Conservation (phyloP, 208 protist genomes). For the Phytomonas francai region DNA sequence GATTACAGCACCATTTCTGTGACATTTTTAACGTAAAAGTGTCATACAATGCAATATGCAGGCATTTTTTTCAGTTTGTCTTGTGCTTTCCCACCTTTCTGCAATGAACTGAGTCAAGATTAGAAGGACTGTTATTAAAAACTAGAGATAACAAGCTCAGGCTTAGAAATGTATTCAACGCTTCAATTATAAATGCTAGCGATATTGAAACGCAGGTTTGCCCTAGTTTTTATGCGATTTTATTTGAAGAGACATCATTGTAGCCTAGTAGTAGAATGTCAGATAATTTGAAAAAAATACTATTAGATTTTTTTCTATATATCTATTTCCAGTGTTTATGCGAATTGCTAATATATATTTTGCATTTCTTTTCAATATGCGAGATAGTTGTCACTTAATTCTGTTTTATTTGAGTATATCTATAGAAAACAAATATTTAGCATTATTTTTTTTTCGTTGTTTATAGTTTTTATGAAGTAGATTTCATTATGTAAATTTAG, state of each 20-base stretch:
- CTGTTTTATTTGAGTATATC: neutral
- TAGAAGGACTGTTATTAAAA: neutral
- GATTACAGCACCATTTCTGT: neutral
- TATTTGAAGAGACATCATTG: neutral
- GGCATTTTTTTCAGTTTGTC: neutral
- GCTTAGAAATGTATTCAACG: neutral
- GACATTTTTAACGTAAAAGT: neutral
- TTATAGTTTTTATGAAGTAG: neutral
- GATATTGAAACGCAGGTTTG: neutral
- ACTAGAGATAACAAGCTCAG: neutral
- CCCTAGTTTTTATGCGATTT: neutral
- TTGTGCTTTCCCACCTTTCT: neutral
- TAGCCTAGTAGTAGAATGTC: neutral
- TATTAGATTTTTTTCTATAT: conserved; percentile 9
- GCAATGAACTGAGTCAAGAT: neutral
- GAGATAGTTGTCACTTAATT: neutral
- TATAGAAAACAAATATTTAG: neutral
- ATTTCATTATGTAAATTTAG: neutral
- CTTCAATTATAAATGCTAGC: neutral
- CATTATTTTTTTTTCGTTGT: neutral
- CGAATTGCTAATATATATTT: conserved; percentile 7
- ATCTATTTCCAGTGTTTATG: neutral
- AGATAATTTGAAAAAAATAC: neutral
- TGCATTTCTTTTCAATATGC: conserved; percentile 3
- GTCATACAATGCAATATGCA: neutral